phyloP scores from a whole-genome alignment of 495 filamentous ascomycete species.

The Tuber aestivum region DNA sequence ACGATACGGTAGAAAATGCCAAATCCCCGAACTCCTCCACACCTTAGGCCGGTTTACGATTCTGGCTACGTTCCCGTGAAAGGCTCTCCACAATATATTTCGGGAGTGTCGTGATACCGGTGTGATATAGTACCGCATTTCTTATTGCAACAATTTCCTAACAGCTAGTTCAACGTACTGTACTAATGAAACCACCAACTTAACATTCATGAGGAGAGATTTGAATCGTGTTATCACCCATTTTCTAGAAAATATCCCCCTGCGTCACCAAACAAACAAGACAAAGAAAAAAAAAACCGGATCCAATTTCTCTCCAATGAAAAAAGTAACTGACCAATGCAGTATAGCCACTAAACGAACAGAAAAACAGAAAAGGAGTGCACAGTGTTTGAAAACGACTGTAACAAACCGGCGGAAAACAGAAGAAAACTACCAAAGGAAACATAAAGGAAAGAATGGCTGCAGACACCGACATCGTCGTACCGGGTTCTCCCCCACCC shows the following conservation, averaged over 20 bases:
- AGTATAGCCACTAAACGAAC: constrained; percentile 26
- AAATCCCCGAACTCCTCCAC: background rate
- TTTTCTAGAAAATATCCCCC: background rate
- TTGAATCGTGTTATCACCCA: constrained; percentile 3
- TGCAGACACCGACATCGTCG: constrained; percentile 30
- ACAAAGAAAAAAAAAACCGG: background rate
- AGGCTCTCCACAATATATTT: background rate
- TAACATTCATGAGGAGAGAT: constrained; percentile 4
- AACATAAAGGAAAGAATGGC: constrained; percentile 25
- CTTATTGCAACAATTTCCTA: background rate
- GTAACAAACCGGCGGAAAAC: constrained; percentile 13
- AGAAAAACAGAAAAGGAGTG: constrained; percentile 2
- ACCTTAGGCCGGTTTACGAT: background rate
- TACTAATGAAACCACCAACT: background rate
- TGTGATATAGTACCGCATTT: background rate
- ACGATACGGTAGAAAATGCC: background rate
- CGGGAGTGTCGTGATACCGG: background rate
- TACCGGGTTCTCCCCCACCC: constrained; percentile 14
- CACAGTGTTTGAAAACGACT: constrained; percentile 13
- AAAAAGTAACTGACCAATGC: constrained; percentile 8
- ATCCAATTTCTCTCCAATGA: constrained; percentile 8
- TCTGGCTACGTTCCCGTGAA: background rate
- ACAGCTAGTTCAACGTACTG: background rate
- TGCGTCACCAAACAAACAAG: constrained; percentile 5
- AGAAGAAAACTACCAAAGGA: constrained; percentile 21